phyloP scores from a whole-genome alignment of 148 eudicot species.

The Gaultheria prostrata region DNA sequence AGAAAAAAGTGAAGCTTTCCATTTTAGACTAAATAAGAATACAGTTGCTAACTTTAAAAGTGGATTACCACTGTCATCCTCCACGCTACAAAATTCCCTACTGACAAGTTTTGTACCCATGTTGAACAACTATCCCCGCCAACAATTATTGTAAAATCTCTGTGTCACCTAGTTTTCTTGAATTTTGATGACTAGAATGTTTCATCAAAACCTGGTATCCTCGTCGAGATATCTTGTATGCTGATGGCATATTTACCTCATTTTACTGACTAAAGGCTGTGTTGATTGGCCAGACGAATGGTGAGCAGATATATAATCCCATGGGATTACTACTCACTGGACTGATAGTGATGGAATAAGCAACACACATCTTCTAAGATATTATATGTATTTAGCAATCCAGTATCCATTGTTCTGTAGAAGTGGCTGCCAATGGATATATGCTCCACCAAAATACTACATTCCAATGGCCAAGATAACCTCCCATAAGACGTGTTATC shows the following conservation, averaged over 20 bases:
- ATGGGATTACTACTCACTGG: not conserved
- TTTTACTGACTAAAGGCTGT: not conserved
- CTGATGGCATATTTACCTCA: not conserved
- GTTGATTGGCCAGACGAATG: not conserved
- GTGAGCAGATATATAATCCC: not conserved
- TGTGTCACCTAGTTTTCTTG: not conserved
- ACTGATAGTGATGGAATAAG: not conserved
- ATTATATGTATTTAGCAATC: not conserved
- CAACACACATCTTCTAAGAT: not conserved
- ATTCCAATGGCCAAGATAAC: not conserved
- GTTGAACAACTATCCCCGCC: not conserved
- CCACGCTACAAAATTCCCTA: not conserved
- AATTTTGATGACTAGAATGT: not conserved
- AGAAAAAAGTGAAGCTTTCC: not conserved
- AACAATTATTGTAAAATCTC: not conserved
- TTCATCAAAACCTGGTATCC: not conserved
- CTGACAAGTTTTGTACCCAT: not conserved
- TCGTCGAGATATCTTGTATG: not conserved
- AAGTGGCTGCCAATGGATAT: not conserved
- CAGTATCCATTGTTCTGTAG: not conserved
- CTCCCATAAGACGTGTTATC: not conserved
- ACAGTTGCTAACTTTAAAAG: not conserved
- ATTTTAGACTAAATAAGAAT: not conserved
- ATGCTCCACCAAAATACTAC: too few species aligned
- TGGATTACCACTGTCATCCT: not conserved